Evolutionary conservation across 2,329 filamentous ascomycete genomes (phyloP).

Genomic region (Phoma herbarum): DNA sequence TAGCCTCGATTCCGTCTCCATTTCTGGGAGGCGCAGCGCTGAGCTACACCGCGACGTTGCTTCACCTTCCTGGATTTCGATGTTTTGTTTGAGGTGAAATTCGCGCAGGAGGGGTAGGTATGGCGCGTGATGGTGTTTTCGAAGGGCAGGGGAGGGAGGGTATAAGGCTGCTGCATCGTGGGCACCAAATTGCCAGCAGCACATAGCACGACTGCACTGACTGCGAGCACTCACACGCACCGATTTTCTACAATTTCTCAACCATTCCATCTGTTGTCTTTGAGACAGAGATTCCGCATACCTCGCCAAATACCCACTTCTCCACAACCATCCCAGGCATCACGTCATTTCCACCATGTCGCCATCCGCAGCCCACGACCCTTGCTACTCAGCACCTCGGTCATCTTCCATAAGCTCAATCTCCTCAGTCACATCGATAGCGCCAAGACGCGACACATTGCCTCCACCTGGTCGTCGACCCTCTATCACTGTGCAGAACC

Average conservation of each 20-base stretch:
- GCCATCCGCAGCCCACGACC: background rate
- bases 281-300: background rate
- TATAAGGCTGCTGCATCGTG: background rate
- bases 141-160: background rate
- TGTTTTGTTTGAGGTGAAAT: background rate
- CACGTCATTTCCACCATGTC: background rate
- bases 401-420: slow-evolving; percentile 12
- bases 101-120: slow-evolving; percentile 20
- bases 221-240: background rate
- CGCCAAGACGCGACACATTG: background rate
- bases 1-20: slow-evolving; percentile 1
- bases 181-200: background rate
- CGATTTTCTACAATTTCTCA: background rate
- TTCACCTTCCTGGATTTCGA: background rate
- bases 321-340: background rate
- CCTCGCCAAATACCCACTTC: background rate
- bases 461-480: slow-evolving; percentile 2
- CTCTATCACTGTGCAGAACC: slow-evolving; percentile 20
- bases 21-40: background rate
- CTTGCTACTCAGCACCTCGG: background rate
- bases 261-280: background rate
- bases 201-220: background rate
- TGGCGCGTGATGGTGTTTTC: slow-evolving; percentile 24
- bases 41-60: slow-evolving; percentile 6
- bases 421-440: slow-evolving; percentile 6